A percentile compares a stretch with the other conserved stretches of the same genome.
These are phyloP conservation scores for Phytophthora pistaciae DNA, from an alignment of 352 stramenopile species.

Conservation along the genomic window DNA sequence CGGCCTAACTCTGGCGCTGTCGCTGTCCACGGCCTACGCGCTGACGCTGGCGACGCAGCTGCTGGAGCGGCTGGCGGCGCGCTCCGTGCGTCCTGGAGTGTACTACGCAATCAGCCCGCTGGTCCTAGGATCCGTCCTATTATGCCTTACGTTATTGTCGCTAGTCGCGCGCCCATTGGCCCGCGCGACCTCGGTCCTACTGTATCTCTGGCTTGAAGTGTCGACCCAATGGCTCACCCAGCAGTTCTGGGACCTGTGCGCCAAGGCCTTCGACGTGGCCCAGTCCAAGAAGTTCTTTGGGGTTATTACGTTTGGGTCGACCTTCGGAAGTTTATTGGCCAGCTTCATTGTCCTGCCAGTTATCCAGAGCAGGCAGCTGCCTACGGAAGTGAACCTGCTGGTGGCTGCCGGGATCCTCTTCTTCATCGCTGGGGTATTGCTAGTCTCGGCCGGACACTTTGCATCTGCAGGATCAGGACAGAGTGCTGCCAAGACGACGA, in stretches of 20 bases:
- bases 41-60: slow-evolving; percentile 58
- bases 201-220: slow-evolving; percentile 89
- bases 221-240: slow-evolving; percentile 77
- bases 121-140: slow-evolving; percentile 47
- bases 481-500: slow-evolving; percentile 3
- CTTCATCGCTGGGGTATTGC: slow-evolving; percentile 63
- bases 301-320: slow-evolving; percentile 88
- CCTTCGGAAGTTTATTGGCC: slow-evolving; percentile 77
- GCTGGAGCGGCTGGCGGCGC: slow-evolving; percentile 39
- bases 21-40: slow-evolving; percentile 76
- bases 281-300: slow-evolving; percentile 90
- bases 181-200: slow-evolving; percentile 54
- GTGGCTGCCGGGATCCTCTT: slow-evolving; percentile 63
- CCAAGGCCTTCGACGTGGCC: slow-evolving; percentile 81
- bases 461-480: slow-evolving; percentile 21
- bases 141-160: slow-evolving; percentile 60
- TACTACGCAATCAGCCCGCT: slow-evolving; percentile 64
- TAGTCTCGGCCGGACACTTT: slow-evolving; percentile 62
- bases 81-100: slow-evolving; percentile 39
- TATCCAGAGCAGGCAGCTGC: slow-evolving; percentile 56
- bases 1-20: slow-evolving; percentile 75
- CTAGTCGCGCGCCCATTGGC: slow-evolving; percentile 54
- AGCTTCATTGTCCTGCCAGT: slow-evolving; percentile 77
- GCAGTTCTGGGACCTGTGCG: slow-evolving; percentile 91
- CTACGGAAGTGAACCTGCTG: slow-evolving; percentile 82